These are phyloP conservation scores for Turritis glabra DNA, from an alignment of 345 rosid genomes.

Conservation along the genomic window DNA sequence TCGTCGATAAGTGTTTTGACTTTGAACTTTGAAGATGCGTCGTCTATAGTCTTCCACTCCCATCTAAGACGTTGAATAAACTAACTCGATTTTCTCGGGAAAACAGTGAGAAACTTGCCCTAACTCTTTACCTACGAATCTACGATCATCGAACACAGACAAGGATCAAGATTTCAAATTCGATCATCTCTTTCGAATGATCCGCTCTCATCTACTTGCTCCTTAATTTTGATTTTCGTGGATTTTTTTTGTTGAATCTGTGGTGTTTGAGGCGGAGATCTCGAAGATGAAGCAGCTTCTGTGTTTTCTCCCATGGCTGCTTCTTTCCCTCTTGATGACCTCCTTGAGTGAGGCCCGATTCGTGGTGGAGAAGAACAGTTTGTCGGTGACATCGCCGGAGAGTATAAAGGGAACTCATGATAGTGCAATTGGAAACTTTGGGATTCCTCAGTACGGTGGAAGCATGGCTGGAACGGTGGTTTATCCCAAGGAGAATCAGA, in stretches of 20 bases:
- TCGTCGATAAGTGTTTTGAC: slow-evolving; percentile 4
- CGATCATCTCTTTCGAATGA: neutral
- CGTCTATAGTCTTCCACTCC: slow-evolving; percentile 1
- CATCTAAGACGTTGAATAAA: neutral
- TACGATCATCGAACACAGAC: neutral
- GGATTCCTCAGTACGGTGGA: slow-evolving; percentile 99
- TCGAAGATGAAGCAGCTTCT: slow-evolving; percentile 40
- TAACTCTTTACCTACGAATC: neutral
- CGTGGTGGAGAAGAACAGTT: slow-evolving; percentile 96
- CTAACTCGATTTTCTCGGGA: neutral
- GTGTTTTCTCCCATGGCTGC: slow-evolving; percentile 44
- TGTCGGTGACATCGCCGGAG: slow-evolving; percentile 87
- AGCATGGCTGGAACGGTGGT: slow-evolving; percentile 87
- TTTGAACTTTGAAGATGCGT: neutral
- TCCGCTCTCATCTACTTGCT: neutral
- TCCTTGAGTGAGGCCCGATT: slow-evolving; percentile 50
- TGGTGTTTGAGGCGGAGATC: slow-evolving; percentile 28
- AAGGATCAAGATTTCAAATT: neutral
- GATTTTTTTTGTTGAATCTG: neutral
- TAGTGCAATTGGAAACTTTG: slow-evolving; percentile 96
- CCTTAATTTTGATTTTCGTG: neutral
- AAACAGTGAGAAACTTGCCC: neutral
- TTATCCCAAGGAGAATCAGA: slow-evolving; percentile 71
- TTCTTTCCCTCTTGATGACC: neutral
- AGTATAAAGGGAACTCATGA: slow-evolving; percentile 83